These are phyloP conservation scores for Paecilomyces formosus DNA, from an alignment of 2,329 filamentous ascomycete species.

Conservation along the genomic window DNA sequence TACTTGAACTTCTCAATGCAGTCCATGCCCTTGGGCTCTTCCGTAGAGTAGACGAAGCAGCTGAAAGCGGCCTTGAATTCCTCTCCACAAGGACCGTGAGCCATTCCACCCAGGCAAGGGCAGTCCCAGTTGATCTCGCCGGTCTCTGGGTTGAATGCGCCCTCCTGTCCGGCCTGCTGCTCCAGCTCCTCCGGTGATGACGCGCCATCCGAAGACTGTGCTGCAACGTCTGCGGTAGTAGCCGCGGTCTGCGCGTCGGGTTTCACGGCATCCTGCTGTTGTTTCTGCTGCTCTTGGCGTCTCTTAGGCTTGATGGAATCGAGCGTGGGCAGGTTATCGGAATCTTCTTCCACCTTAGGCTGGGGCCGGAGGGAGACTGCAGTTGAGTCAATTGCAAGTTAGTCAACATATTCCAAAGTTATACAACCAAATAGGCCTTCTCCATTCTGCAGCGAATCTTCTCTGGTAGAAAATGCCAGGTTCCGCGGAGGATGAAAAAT, in stretches of 20 bases:
- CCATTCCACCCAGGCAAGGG: conserved; percentile 95
- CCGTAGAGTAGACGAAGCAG: conserved; percentile 92
- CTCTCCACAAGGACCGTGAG: conserved; percentile 87
- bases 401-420: neutral
- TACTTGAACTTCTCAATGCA: conserved; percentile 98
- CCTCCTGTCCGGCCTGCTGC: conserved; percentile 74
- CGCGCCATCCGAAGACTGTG: conserved; percentile 15
- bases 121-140: conserved; percentile 99
- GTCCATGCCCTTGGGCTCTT: conserved; percentile 96
- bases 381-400: neutral
- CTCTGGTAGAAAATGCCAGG: neutral
- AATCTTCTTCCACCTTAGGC: conserved; percentile 16
- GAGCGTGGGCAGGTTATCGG: conserved; percentile 51
- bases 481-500: neutral
- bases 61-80: conserved; percentile 94
- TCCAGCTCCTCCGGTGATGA: conserved; percentile 54
- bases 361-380: conserved; percentile 25
- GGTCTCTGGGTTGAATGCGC: conserved; percentile 95
- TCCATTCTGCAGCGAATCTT: neutral
- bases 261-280: conserved; percentile 12
- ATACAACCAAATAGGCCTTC: neutral
- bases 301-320: conserved; percentile 58
- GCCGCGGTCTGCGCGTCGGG: conserved; percentile 2
- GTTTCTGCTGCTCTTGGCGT: conserved; percentile 15
- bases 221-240: conserved; percentile 8